Evolutionary conservation across 1,139 yeast genomes (phyloP).

Genomic region (Schizosaccharomyces versatilis): DNA sequence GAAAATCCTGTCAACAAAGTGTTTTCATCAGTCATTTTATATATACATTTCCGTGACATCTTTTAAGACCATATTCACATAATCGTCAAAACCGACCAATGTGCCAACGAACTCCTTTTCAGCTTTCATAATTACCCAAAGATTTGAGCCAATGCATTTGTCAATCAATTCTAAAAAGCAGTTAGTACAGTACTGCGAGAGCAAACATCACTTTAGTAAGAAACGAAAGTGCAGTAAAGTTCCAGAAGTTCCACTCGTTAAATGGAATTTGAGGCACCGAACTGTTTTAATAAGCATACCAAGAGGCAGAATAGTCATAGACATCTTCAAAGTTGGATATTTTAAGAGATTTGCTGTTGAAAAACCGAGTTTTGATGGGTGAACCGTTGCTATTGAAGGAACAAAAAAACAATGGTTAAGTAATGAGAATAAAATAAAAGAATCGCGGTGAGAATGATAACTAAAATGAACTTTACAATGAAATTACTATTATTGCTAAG

Average conservation of each 20-base stretch:
- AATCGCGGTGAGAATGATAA: no score
- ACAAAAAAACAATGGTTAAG: no score
- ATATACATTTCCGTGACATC: constrained; percentile 18
- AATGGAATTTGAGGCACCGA: neutral
- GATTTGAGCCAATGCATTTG: constrained; percentile 57
- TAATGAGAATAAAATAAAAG: no score
- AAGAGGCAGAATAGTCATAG: constrained; percentile 1
- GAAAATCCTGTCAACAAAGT: neutral
- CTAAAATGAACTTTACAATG: no score
- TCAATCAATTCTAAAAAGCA: constrained; percentile 47
- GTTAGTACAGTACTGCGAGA: neutral
- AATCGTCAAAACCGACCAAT: constrained; percentile 81
- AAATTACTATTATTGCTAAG: no score
- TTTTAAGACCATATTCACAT: constrained; percentile 29
- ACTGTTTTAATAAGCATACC: neutral
- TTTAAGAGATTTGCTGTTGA: no score
- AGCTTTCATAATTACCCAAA: constrained; percentile 57
- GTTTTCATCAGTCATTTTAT: neutral
- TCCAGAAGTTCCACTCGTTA: no score
- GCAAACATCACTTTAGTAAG: neutral
- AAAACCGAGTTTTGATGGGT: no score
- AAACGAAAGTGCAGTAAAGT: neutral
- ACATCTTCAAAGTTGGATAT: neutral
- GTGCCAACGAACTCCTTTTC: constrained; percentile 54
- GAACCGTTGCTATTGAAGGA: no score